phyloP scores from a whole-genome alignment of 208 protist species.

The Eutreptiella sp. region DNA sequence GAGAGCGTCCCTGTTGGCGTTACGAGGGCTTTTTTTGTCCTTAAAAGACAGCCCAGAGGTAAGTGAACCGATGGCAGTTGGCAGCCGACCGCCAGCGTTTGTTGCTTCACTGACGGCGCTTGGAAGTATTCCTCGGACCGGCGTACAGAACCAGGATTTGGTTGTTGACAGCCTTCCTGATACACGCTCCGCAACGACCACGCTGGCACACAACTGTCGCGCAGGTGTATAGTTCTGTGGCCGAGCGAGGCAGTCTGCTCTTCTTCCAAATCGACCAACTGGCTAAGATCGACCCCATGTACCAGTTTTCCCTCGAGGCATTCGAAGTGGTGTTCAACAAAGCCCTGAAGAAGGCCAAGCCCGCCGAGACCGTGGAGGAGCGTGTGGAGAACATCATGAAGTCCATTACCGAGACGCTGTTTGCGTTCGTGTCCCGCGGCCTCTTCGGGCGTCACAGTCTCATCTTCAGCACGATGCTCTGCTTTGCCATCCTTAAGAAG shows the following conservation, averaged over 20 bases:
- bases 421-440: constrained; percentile 52
- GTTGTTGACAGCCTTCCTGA: no score
- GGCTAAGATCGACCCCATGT: constrained; percentile 68
- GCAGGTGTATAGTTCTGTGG: constrained; percentile 60
- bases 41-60: no score
- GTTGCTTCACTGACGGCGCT: no score
- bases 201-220: no score
- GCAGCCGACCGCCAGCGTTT: no score
- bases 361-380: constrained; percentile 28
- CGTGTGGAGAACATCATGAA: constrained; percentile 52
- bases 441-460: constrained; percentile 43
- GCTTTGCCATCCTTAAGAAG: constrained; percentile 50
- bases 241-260: constrained; percentile 55
- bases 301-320: constrained; percentile 71
- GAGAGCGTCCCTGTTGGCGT: no score
- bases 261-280: constrained; percentile 71
- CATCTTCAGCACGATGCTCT: constrained; percentile 49
- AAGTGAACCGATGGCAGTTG: no score
- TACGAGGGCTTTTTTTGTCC: no score
- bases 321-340: constrained; percentile 73
- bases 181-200: no score
- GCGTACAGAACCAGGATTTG: no score
- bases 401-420: constrained; percentile 49
- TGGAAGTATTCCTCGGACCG: no score
- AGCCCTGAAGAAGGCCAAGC: constrained; percentile 49